phyloP scores from a whole-genome alignment of 1,139 yeast species.

The Yamadazyma taylorii region DNA sequence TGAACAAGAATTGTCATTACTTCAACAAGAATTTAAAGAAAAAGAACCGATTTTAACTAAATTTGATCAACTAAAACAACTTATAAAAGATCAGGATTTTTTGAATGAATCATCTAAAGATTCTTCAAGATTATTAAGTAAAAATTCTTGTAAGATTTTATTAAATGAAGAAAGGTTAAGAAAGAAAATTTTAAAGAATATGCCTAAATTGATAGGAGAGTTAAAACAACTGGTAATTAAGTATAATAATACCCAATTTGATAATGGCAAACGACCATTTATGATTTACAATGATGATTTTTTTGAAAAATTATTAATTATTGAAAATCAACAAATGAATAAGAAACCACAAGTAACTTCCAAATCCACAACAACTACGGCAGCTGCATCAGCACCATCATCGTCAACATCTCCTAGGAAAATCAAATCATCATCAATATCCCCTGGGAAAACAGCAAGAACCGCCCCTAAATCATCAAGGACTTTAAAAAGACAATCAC shows the following conservation, averaged over 20 bases:
- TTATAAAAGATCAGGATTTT: slow-evolving; percentile 60
- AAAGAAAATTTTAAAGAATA: slow-evolving; percentile 59
- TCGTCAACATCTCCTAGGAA: background rate
- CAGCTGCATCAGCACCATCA: too few species aligned
- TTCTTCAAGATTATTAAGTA: slow-evolving; percentile 72
- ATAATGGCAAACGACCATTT: slow-evolving; percentile 38
- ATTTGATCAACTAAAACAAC: slow-evolving; percentile 53
- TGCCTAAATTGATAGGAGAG: slow-evolving; percentile 62
- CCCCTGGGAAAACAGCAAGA: background rate
- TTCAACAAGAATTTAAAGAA: slow-evolving; percentile 51
- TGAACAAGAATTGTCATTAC: slow-evolving; percentile 56
- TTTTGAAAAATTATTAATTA: slow-evolving; percentile 37
- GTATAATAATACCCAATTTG: slow-evolving; percentile 41
- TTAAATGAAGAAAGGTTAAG: slow-evolving; percentile 79
- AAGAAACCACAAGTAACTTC: slow-evolving; percentile 5
- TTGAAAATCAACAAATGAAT: slow-evolving; percentile 41
- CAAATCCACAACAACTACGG: slow-evolving; percentile 1
- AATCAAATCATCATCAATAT: background rate
- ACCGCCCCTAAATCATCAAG: background rate
- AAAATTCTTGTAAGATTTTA: slow-evolving; percentile 77
- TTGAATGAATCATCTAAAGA: slow-evolving; percentile 74
- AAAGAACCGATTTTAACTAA: slow-evolving; percentile 56
- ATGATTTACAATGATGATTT: slow-evolving; percentile 49
- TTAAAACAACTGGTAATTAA: slow-evolving; percentile 48
- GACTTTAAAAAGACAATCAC: slow-evolving; percentile 7